phyloP scores from a whole-genome alignment of 495 filamentous ascomycete genomes.

The Aspergillus haitiensis region DNA sequence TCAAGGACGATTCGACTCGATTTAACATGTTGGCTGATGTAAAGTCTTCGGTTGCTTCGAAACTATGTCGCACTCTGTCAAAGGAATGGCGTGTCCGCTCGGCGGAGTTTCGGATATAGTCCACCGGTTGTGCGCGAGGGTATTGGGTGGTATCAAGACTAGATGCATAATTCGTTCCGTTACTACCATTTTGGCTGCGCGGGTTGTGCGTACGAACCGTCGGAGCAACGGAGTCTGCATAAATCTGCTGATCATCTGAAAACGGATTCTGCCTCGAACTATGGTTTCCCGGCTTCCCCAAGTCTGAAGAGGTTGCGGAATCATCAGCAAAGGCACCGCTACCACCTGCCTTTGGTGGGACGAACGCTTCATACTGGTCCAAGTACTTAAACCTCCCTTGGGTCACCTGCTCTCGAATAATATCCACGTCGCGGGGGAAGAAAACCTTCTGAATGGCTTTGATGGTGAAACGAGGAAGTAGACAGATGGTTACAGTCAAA shows the following conservation, averaged over 20 bases:
- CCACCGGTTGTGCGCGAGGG: conserved; percentile 54
- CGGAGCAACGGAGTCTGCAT: conserved; percentile 78
- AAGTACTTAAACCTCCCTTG: conserved; percentile 76
- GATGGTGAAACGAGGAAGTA: conserved; percentile 80
- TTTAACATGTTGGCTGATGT: conserved; percentile 48
- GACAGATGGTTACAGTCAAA: conserved; percentile 70
- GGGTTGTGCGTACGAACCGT: conserved; percentile 78
- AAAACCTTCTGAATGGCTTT: conserved; percentile 92
- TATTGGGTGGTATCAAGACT: conserved; percentile 51
- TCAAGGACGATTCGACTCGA: conserved; percentile 75
- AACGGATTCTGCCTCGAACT: conserved; percentile 56
- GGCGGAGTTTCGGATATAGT: conserved; percentile 72
- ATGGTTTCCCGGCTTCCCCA: conserved; percentile 63
- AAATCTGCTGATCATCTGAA: conserved; percentile 84
- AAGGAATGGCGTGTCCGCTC: conserved; percentile 66
- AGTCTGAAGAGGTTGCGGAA: conserved; percentile 61
- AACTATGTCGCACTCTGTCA: conserved; percentile 61
- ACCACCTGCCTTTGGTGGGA: conserved; percentile 37
- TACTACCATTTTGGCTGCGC: conserved; percentile 86
- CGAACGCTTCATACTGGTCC: conserved; percentile 50
- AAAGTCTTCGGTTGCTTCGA: conserved; percentile 80
- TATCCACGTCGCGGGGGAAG: conserved; percentile 90
- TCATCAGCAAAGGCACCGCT: conserved; percentile 35
- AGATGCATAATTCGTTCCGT: conserved; percentile 87
- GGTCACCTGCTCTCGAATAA: conserved; percentile 87